A percentile compares a stretch with the other conserved stretches of the same genome.
These are phyloP conservation scores for Lactarius evosmus DNA, from an alignment of 768 basidiomycete species.

Conservation along the genomic window DNA sequence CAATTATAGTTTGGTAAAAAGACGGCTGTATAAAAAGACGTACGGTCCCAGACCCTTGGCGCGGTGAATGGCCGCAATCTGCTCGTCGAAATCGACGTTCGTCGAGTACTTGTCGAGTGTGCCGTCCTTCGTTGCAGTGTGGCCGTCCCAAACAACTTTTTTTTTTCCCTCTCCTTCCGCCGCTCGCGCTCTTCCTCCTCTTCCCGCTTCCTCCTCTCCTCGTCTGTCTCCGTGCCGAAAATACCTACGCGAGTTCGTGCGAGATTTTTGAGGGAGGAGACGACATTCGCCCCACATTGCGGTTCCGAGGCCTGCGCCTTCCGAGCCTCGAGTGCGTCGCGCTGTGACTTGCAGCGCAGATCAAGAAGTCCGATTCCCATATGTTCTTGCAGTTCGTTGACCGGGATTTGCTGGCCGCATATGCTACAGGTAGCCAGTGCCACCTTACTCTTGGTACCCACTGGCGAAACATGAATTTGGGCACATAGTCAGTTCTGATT, in stretches of 20 bases:
- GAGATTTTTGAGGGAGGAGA: conserved; percentile 87
- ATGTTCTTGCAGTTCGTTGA: conserved; percentile 94
- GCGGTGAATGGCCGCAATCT: conserved; percentile 95
- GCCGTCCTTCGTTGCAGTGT: conserved; percentile 88
- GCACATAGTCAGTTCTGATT: conserved; percentile 94
- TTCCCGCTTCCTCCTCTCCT: conserved; percentile 80
- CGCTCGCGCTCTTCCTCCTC: conserved; percentile 82
- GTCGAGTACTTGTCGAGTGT: conserved; percentile 92
- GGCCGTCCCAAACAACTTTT: conserved; percentile 99
- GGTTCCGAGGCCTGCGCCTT: conserved; percentile 86
- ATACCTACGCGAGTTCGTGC: conserved; percentile 96
- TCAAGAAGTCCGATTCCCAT: conserved; percentile 98
- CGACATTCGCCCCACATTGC: conserved; percentile 89
- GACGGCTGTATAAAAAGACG: conserved; percentile 37
- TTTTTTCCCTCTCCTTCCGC: conserved; percentile 85
- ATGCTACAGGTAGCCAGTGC: conserved; percentile 86
- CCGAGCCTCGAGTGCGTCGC: conserved; percentile 82
- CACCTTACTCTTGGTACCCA: conserved; percentile 64
- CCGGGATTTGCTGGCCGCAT: conserved; percentile 94
- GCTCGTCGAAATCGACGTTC: conserved; percentile 94
- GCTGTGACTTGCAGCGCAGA: conserved; percentile 97
- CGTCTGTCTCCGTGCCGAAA: conserved; percentile 92
- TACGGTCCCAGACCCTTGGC: conserved; percentile 87
- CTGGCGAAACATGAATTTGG: conserved; percentile 57
- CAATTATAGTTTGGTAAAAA: conserved; percentile 12